A percentile compares a stretch with the other conserved stretches of the same genome.
Conservation (phyloP, 345 rosid species). For the Eucalyptus victrix region DNA sequence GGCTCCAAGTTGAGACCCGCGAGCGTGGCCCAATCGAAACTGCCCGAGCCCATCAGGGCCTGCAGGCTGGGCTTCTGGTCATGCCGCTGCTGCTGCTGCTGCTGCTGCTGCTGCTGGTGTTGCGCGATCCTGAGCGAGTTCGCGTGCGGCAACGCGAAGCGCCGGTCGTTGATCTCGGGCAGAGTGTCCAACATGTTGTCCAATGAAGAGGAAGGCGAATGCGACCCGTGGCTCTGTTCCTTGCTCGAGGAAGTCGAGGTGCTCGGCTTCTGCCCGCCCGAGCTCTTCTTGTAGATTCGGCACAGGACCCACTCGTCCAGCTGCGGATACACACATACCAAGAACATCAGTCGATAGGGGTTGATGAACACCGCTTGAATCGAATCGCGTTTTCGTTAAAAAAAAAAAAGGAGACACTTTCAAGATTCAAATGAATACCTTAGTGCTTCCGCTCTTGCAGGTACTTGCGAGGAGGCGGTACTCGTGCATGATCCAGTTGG, state of each 20-base stretch:
- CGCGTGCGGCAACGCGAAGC: conserved; percentile 31
- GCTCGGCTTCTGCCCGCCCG: conserved; percentile 40
- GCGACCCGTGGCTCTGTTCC: conserved; percentile 52
- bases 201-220: conserved; percentile 67
- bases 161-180: conserved; percentile 46
- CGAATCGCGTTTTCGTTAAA: background rate
- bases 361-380: background rate
- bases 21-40: conserved; percentile 75
- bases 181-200: conserved; percentile 71
- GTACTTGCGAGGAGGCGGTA: conserved; percentile 55
- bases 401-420: background rate
- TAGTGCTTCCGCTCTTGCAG: conserved; percentile 56
- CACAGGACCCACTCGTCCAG: conserved; percentile 97
- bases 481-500: conserved; percentile 99
- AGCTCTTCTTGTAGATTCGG: conserved; percentile 76
- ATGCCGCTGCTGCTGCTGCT: conserved; percentile 11
- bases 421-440: conserved; percentile 12
- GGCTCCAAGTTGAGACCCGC: conserved; percentile 38
- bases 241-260: conserved; percentile 25
- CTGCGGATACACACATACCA: conserved; percentile 5
- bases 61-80: conserved; percentile 30
- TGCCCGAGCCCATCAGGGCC: conserved; percentile 16
- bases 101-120: conserved; percentile 15
- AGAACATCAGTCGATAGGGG: background rate
- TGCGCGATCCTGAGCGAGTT: conserved; percentile 33